A percentile compares a stretch with the other conserved stretches of the same genome.
Evolutionary conservation across 176 grass and related monocot genomes (phyloP).

Genomic region (Thalia dealbata): DNA sequence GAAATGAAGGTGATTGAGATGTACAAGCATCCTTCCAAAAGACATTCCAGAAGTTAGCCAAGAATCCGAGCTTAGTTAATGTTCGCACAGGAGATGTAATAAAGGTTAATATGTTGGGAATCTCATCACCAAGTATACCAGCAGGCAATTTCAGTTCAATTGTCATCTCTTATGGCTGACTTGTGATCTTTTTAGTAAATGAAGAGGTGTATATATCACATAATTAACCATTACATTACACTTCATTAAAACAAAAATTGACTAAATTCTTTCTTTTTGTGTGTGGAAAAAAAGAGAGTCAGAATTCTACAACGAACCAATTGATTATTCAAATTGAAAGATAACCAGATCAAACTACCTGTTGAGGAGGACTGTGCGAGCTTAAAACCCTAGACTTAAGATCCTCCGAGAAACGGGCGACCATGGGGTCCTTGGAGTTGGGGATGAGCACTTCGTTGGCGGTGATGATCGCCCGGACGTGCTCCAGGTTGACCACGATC

Average conservation of each 20-base stretch:
- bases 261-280: too few relatives aligned
- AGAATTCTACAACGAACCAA: background rate
- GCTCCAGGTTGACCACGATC: slow-evolving; percentile 58
- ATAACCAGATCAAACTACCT: slow-evolving; percentile 5
- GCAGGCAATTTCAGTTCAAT: too few relatives aligned
- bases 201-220: too few relatives aligned
- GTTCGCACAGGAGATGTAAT: background rate
- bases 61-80: background rate
- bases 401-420: slow-evolving; percentile 24
- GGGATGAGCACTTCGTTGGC: slow-evolving; percentile 55
- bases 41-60: background rate
- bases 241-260: too few relatives aligned
- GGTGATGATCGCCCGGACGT: slow-evolving; percentile 53
- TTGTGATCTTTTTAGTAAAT: too few relatives aligned
- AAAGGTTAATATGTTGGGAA: background rate
- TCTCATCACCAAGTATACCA: too few relatives aligned
- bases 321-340: background rate
- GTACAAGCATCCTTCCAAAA: background rate
- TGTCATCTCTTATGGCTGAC: too few relatives aligned
- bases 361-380: background rate
- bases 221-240: too few relatives aligned
- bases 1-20: background rate
- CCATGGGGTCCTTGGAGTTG: slow-evolving; percentile 28
- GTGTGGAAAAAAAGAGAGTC: too few relatives aligned
- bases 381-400: background rate